phyloP scores from a whole-genome alignment of 1,284 basidiomycete species.

The Boletus semigastroideus region DNA sequence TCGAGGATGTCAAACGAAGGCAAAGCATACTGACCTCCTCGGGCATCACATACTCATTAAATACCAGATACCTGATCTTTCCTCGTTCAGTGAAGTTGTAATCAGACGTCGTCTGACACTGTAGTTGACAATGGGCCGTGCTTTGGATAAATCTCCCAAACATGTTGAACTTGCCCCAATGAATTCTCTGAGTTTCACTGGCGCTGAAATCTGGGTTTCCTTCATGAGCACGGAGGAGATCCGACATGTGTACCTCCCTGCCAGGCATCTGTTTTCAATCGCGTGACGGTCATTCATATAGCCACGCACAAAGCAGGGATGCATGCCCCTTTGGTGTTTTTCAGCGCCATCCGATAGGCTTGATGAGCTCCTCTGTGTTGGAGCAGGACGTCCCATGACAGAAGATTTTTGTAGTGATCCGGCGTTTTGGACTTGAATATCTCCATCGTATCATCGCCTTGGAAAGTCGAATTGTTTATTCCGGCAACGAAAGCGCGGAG shows the following conservation, averaged over 20 bases:
- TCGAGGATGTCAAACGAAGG: slow-evolving; percentile 1
- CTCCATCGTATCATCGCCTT: slow-evolving; percentile 70
- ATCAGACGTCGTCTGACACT: slow-evolving; percentile 57
- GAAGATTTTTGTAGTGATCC: slow-evolving; percentile 65
- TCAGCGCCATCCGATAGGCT: slow-evolving; percentile 75
- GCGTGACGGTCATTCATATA: slow-evolving; percentile 16
- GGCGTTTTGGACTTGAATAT: slow-evolving; percentile 60
- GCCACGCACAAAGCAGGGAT: slow-evolving; percentile 72
- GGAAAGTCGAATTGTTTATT: slow-evolving; percentile 72
- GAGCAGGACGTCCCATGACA: slow-evolving; percentile 76
- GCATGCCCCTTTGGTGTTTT: slow-evolving; percentile 77
- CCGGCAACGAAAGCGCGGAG: slow-evolving; percentile 79
- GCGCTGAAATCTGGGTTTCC: slow-evolving; percentile 67
- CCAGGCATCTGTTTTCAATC: slow-evolving; percentile 13
- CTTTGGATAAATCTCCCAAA: slow-evolving; percentile 74
- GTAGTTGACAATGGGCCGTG: slow-evolving; percentile 69
- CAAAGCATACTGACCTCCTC: slow-evolving; percentile 48
- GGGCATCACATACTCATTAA: slow-evolving; percentile 56
- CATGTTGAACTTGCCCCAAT: slow-evolving; percentile 87
- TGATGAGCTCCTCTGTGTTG: slow-evolving; percentile 72
- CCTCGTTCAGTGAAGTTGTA: slow-evolving; percentile 57
- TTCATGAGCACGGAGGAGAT: slow-evolving; percentile 75
- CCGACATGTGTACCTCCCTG: slow-evolving; percentile 83
- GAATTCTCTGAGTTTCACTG: slow-evolving; percentile 62
- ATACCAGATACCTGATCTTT: slow-evolving; percentile 52